Evolutionary conservation across 805 yeast species (phyloP), one percentile per base, ranked within the genome.

Genomic region (Metschnikowia picachoensis): DNA sequence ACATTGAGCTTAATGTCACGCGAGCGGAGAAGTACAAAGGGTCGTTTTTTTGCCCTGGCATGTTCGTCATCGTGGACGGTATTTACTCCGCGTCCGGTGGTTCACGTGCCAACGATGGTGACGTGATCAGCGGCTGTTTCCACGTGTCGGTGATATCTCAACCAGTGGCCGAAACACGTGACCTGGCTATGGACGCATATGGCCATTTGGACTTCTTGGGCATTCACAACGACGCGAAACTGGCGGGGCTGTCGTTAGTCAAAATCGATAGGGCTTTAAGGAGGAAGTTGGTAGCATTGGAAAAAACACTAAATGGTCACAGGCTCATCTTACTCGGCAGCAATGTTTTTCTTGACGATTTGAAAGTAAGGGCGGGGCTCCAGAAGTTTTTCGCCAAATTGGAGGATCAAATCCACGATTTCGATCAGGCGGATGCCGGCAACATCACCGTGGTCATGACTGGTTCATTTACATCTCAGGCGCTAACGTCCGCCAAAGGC

Each of bases 141-240:
- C 81, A 84, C 53, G 95, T 85, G 1, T 76, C 85, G 28, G 77
- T 85, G 4, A 74, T 94, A 41, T 85, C 86, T 3, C 96, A 89
- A 49, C 98, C 99, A 3, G 90, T 94, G 0, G 84, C 89, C 3
- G 99, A 94, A 61, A 72, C 78, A 51, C 73, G 97, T 48, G 82
- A 76, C 8, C 64, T 60, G 0, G 74, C 95, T 1, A 59, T 82
- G 46, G 91, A 85, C 25, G 83, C 84, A 1, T 82, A 82, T 49
- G 98, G 96, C 1, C 77, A 85, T 53, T 56, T 87, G 20, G 98
- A 94, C 62, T 83, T 90, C 53, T 65, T 71, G 60, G 76, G 75
- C 6, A 63, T 70, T 33, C 69, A 70, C 48, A 58, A 56, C 46
- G 71, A 68, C 37, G 50, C 58, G 15, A 46, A 51, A 14, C 36